Conservation (phyloP, 176 grass and related monocot species). For the Triticum timopheevii region DNA sequence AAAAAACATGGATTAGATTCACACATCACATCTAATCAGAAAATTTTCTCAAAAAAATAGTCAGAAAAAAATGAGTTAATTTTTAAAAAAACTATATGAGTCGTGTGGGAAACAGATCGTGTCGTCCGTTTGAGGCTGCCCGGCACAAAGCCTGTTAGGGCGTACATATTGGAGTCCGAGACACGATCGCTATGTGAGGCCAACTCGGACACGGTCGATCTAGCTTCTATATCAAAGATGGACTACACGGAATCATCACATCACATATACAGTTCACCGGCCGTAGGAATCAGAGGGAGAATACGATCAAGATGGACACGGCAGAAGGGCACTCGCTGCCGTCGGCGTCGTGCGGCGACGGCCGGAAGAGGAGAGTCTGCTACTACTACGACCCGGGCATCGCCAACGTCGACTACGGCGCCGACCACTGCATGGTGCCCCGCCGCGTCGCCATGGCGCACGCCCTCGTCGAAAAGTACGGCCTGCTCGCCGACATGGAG, state of each 20-base stretch:
- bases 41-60: no score
- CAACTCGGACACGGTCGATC: not conserved
- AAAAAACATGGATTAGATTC: no score
- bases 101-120: no score
- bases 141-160: not conserved
- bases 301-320: not conserved
- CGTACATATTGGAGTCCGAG: not conserved
- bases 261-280: not conserved
- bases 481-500: constrained; percentile 40
- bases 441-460: constrained; percentile 64
- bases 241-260: no score
- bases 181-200: not conserved
- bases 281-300: not conserved
- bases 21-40: no score
- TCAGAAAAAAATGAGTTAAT: no score
- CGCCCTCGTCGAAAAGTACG: constrained; percentile 43
- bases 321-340: constrained; percentile 49
- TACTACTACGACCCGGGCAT: constrained; percentile 72
- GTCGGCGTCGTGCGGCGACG: constrained; percentile 49
- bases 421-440: constrained; percentile 64
- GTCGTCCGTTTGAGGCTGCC: no score
- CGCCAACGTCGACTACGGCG: constrained; percentile 58
- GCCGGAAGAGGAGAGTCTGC: constrained; percentile 56
- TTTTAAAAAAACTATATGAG: no score
- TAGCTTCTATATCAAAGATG: not conserved